phyloP scores from a whole-genome alignment of 176 grass and related monocot genomes.

The Zizania latifolia region DNA sequence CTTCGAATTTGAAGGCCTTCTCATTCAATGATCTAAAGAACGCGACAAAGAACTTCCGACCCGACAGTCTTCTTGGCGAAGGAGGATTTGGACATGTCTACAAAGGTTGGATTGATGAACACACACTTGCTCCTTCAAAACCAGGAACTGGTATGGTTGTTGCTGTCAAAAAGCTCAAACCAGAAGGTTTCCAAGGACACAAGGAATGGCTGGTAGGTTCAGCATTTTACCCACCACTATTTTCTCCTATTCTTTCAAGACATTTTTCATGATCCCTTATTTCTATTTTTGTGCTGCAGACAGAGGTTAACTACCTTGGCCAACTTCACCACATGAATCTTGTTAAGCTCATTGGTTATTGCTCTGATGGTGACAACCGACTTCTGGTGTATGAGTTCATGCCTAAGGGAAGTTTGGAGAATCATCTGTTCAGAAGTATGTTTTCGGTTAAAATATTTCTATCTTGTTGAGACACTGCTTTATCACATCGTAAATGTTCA shows the following conservation, averaged over 20 bases:
- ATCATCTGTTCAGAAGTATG: conserved; percentile 93
- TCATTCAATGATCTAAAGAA: conserved; percentile 60
- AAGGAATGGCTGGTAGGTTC: conserved; percentile 92
- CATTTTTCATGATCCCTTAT: conserved; percentile 1
- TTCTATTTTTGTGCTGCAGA: conserved; percentile 45
- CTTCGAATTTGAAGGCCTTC: conserved; percentile 83
- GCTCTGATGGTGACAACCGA: conserved; percentile 70
- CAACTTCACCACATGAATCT: conserved; percentile 87
- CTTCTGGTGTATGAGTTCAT: conserved; percentile 92
- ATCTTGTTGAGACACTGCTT: background rate
- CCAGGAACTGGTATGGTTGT: conserved; percentile 71
- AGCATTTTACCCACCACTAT: background rate
- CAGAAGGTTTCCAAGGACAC: conserved; percentile 91
- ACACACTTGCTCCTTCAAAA: conserved; percentile 57
- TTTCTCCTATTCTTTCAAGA: conserved; percentile 17
- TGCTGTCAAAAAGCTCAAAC: conserved; percentile 92
- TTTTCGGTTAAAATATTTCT: conserved; percentile 3
- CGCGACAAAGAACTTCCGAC: conserved; percentile 81
- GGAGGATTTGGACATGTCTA: conserved; percentile 88
- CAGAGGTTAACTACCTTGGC: conserved; percentile 92
- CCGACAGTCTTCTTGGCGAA: conserved; percentile 81
- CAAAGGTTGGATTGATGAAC: conserved; percentile 94
- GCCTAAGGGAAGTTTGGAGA: conserved; percentile 92
- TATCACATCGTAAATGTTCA: background rate
- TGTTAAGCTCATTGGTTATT: conserved; percentile 92